phyloP scores from a whole-genome alignment of 371 early-diverging fungal genomes.

The Encephalitozoon romaleae region DNA sequence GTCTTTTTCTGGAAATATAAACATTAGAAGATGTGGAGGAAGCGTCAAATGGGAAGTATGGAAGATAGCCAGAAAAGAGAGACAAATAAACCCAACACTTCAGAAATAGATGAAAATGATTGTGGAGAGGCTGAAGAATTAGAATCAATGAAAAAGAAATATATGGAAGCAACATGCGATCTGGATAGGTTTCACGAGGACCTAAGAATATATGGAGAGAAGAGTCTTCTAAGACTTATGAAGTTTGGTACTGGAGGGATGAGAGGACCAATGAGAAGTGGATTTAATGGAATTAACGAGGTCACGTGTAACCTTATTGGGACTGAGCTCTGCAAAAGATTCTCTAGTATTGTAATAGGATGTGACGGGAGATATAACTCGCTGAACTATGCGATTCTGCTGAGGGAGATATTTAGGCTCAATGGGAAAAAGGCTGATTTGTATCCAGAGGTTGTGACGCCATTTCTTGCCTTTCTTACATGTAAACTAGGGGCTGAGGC shows the following conservation, averaged over 20 bases:
- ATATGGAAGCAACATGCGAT: background rate
- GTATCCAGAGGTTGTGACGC: background rate
- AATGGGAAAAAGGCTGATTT: background rate
- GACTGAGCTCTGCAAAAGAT: background rate
- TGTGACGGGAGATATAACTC: constrained; percentile 7
- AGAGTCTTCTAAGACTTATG: background rate
- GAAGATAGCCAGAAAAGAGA: background rate
- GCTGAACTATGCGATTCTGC: background rate
- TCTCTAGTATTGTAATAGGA: constrained; percentile 14
- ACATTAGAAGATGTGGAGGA: background rate
- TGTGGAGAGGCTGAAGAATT: background rate
- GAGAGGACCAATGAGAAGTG: constrained; percentile 34
- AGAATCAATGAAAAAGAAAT: background rate
- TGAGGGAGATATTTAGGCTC: background rate
- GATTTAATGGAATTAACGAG: constrained; percentile 34
- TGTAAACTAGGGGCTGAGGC: background rate
- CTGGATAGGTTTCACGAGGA: background rate
- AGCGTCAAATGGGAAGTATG: background rate
- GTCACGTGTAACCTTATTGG: constrained; percentile 30
- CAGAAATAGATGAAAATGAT: background rate
- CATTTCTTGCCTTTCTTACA: background rate
- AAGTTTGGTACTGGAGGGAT: constrained; percentile 32
- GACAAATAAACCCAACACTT: background rate
- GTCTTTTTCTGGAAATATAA: background rate
- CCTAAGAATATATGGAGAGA: background rate